A percentile compares a stretch with the other conserved stretches of the same genome.
Evolutionary conservation across 805 yeast species (phyloP).

Genomic region (Huiozyma naganishii): DNA sequence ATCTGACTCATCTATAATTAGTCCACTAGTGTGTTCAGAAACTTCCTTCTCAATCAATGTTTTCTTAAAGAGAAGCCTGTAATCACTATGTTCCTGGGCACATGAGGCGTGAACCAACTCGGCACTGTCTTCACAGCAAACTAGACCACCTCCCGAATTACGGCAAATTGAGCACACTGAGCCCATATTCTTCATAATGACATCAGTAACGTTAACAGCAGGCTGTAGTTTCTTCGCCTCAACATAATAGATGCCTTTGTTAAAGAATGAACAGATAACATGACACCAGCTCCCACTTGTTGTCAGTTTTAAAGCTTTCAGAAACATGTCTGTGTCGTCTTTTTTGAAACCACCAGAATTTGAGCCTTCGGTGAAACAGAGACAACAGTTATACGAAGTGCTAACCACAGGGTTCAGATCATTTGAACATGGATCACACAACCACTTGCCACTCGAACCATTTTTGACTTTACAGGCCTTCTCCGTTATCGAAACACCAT

Average conservation of each 20-base stretch:
- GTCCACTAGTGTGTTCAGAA: neutral
- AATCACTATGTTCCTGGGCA: slow-evolving; percentile 12
- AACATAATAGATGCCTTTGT: slow-evolving; percentile 35
- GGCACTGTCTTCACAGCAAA: slow-evolving; percentile 13
- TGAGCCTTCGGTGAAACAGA: slow-evolving; percentile 50
- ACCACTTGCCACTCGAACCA: slow-evolving; percentile 39
- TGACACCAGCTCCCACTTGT: slow-evolving; percentile 68
- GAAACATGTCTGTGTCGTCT: slow-evolving; percentile 35
- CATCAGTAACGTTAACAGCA: slow-evolving; percentile 29
- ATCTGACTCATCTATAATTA: neutral
- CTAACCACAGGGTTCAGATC: slow-evolving; percentile 49
- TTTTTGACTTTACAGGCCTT: neutral
- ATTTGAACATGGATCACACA: slow-evolving; percentile 71
- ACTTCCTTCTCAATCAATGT: neutral
- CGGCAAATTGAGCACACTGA: slow-evolving; percentile 37
- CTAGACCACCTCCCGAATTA: slow-evolving; percentile 36
- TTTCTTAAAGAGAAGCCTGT: slow-evolving; percentile 9
- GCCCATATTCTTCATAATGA: slow-evolving; percentile 25
- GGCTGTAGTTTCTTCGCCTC: slow-evolving; percentile 37
- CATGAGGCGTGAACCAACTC: slow-evolving; percentile 19
- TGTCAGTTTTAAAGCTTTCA: slow-evolving; percentile 66
- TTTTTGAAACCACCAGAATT: slow-evolving; percentile 29
- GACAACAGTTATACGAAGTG: slow-evolving; percentile 47
- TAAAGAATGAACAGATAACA: slow-evolving; percentile 55
- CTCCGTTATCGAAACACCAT: slow-evolving; percentile 35